Conservation (phyloP, 208 protist species). For the Herpetomonas samuelpessoai region DNA sequence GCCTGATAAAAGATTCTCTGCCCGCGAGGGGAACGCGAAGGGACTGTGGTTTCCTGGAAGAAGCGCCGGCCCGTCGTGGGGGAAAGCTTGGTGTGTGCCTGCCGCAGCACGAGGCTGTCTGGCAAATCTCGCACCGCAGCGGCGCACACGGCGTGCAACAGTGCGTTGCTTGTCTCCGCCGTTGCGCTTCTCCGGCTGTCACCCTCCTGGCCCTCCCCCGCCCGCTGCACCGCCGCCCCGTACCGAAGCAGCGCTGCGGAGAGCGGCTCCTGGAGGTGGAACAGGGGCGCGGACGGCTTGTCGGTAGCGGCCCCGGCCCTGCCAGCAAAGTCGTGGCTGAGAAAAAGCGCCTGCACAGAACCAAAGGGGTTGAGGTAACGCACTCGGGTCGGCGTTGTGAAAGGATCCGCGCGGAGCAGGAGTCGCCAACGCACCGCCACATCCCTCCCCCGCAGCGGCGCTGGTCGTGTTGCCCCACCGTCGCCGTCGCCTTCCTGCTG, state of each 20-base stretch:
- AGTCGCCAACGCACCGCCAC: slow-evolving; percentile 9
- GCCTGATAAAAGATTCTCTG: slow-evolving; percentile 20
- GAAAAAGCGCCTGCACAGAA: slow-evolving; percentile 39
- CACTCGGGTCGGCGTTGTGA: slow-evolving; percentile 13
- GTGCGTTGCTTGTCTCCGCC: neutral
- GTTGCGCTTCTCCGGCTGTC: neutral
- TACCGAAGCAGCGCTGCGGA: slow-evolving; percentile 37
- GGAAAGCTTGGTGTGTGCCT: neutral
- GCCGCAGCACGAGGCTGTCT: neutral
- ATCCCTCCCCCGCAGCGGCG: neutral
- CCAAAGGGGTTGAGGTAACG: slow-evolving; percentile 41
- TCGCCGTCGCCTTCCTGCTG: too few species aligned
- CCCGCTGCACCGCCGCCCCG: slow-evolving; percentile 18
- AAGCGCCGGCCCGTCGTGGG: slow-evolving; percentile 3
- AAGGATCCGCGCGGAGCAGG: slow-evolving; percentile 17
- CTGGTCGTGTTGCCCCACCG: too few species aligned
- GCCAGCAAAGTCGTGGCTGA: slow-evolving; percentile 9
- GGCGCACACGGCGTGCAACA: slow-evolving; percentile 17
- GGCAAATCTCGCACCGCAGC: neutral
- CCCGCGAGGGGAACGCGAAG: slow-evolving; percentile 11
- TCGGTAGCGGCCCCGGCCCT: neutral
- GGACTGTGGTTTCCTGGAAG: neutral
- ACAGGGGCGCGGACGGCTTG: slow-evolving; percentile 11
- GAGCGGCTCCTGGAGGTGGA: slow-evolving; percentile 51
- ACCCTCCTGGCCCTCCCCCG: slow-evolving; percentile 17